phyloP scores from a whole-genome alignment of 495 filamentous ascomycete genomes.

The Penicillium paxilli region DNA sequence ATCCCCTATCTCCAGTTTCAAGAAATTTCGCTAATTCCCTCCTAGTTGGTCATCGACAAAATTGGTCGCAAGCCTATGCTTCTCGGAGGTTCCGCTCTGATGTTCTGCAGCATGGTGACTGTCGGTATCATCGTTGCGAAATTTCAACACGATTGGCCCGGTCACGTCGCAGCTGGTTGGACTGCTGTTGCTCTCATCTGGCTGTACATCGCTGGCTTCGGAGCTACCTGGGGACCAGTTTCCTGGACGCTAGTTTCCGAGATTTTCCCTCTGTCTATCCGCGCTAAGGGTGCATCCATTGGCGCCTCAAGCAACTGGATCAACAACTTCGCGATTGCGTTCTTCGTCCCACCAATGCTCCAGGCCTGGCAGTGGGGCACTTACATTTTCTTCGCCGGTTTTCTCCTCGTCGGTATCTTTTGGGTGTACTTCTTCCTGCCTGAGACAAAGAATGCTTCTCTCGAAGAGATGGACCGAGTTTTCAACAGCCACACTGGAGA shows the following conservation, averaged over 20 bases:
- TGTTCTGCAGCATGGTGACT: slow-evolving; percentile 44
- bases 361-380: slow-evolving; percentile 46
- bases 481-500: slow-evolving; percentile 41
- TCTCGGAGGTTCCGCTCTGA: slow-evolving; percentile 58
- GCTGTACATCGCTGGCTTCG: slow-evolving; percentile 53
- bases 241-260: slow-evolving; percentile 32
- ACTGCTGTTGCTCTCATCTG: slow-evolving; percentile 41
- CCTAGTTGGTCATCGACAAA: slow-evolving; percentile 64
- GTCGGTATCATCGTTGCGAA: slow-evolving; percentile 47
- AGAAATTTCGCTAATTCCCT: slow-evolving; percentile 52
- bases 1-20: slow-evolving; percentile 6
- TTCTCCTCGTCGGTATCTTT: slow-evolving; percentile 33
- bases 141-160: slow-evolving; percentile 33
- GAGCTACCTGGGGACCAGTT: slow-evolving; percentile 58
- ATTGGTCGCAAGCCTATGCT: slow-evolving; percentile 76
- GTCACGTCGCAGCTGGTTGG: slow-evolving; percentile 41
- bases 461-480: slow-evolving; percentile 64
- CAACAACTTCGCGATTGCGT: slow-evolving; percentile 50
- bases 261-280: slow-evolving; percentile 48
- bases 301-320: slow-evolving; percentile 49
- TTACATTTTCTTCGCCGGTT: slow-evolving; percentile 44
- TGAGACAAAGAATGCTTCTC: slow-evolving; percentile 62
- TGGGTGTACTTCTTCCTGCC: slow-evolving; percentile 51
- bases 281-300: slow-evolving; percentile 44
- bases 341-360: slow-evolving; percentile 50